phyloP scores from a whole-genome alignment of 2,329 filamentous ascomycete species.

The Colletotrichum noveboracense region DNA sequence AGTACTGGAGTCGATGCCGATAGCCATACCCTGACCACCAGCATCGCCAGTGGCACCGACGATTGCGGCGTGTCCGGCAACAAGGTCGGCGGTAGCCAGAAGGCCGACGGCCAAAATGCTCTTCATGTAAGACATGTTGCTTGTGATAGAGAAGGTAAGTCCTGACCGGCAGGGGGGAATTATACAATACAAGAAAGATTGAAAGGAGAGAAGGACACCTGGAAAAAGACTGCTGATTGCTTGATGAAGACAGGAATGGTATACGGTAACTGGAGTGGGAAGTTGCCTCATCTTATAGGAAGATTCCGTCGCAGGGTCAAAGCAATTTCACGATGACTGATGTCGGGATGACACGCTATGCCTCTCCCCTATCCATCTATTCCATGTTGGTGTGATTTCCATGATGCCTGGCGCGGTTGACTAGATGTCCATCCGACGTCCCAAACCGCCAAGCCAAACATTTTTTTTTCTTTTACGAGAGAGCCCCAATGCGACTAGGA shows the following conservation, averaged over 20 bases:
- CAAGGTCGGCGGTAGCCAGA: constrained; percentile 59
- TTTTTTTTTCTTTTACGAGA: not conserved
- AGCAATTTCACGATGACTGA: not conserved
- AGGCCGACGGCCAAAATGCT: constrained; percentile 47
- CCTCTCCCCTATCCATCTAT: not conserved
- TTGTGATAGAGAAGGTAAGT: constrained; percentile 11
- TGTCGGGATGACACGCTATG: constrained; percentile 2
- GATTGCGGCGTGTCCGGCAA: constrained; percentile 67
- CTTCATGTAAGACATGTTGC: constrained; percentile 36
- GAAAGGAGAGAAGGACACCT: constrained; percentile 9
- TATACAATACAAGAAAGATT: constrained; percentile 19
- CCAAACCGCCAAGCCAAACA: constrained; percentile 19
- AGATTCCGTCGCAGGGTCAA: not conserved
- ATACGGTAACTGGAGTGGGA: not conserved
- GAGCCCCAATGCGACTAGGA: not conserved
- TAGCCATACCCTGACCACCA: constrained; percentile 59
- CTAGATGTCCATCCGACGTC: not conserved
- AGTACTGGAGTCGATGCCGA: constrained; percentile 57
- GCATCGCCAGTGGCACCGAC: constrained; percentile 61
- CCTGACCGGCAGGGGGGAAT: constrained; percentile 20
- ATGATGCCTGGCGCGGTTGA: not conserved
- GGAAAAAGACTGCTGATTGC: constrained; percentile 3
- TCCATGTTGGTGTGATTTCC: not conserved
- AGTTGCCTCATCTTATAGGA: constrained; percentile 4
- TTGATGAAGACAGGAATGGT: not conserved